These are phyloP conservation scores for Macrophomina phaseolina DNA, from an alignment of 2,329 filamentous ascomycete genomes.

Conservation along the genomic window DNA sequence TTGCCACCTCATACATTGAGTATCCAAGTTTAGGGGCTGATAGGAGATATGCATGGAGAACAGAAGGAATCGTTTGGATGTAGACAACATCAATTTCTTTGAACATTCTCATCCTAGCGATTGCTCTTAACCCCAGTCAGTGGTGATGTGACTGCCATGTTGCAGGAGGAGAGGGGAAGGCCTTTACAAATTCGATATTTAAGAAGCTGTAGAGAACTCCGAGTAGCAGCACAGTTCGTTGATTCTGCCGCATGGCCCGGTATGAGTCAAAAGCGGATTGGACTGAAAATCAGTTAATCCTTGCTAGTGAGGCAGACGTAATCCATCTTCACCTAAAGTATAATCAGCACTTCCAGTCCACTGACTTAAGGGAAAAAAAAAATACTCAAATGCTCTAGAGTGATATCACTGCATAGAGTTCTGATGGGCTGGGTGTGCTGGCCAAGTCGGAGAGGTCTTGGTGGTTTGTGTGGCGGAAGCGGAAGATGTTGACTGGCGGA, in stretches of 20 bases:
- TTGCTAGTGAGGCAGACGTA: background rate
- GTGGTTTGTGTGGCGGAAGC: conserved; percentile 4
- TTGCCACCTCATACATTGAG: too few species aligned
- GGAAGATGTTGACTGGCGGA: background rate
- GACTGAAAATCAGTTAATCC: too few species aligned
- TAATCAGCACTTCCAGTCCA: conserved; percentile 3
- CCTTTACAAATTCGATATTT: background rate
- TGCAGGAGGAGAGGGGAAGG: background rate
- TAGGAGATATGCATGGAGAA: too few species aligned
- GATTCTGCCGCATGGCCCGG: background rate
- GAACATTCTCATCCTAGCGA: too few species aligned
- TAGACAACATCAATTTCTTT: too few species aligned
- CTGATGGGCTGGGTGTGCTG: conserved; percentile 11
- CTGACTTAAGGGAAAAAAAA: background rate
- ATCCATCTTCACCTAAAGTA: background rate
- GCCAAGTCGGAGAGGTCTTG: conserved; percentile 10
- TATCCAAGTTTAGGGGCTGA: too few species aligned
- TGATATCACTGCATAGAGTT: conserved; percentile 11
- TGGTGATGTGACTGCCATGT: too few species aligned
- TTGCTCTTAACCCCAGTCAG: too few species aligned
- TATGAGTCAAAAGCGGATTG: too few species aligned
- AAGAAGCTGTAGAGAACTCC: background rate
- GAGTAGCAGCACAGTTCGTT: too few species aligned
- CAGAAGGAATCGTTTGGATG: too few species aligned
- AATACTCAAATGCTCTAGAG: background rate